phyloP scores from a whole-genome alignment of 495 filamentous ascomycete genomes.

The Neurospora sp. region DNA sequence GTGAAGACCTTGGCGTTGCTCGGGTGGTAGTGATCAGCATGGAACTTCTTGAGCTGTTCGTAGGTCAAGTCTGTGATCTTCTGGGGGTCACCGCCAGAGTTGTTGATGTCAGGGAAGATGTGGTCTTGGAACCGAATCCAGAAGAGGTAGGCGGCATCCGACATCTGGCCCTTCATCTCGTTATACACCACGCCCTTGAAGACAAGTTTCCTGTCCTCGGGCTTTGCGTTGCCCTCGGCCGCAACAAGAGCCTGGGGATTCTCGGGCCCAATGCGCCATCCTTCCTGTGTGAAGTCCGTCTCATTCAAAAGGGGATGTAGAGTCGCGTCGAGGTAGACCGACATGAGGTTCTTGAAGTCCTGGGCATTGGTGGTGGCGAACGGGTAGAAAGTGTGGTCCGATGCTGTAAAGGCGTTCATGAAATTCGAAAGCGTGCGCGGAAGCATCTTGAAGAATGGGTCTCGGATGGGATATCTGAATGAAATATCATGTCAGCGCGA shows the following conservation, averaged over 20 bases:
- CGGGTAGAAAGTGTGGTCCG: conserved; percentile 95
- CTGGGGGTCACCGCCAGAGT: conserved; percentile 90
- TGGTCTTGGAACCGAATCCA: conserved; percentile 91
- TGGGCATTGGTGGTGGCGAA: conserved; percentile 96
- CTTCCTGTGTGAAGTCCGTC: conserved; percentile 92
- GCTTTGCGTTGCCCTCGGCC: conserved; percentile 28
- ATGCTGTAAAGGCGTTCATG: conserved; percentile 97
- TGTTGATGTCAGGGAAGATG: conserved; percentile 85
- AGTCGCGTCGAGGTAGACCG: conserved; percentile 93
- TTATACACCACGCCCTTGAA: conserved; percentile 99
- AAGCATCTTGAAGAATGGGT: conserved; percentile 99
- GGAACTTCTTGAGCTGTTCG: conserved; percentile 74
- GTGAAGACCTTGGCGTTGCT: conserved; percentile 93
- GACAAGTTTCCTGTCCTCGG: conserved; percentile 52
- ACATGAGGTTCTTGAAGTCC: conserved; percentile 91
- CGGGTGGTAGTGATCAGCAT: conserved; percentile 86
- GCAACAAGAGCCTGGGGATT: conserved; percentile 52
- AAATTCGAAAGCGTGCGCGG: conserved; percentile 95
- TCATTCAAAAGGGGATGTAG: conserved; percentile 77
- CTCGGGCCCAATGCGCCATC: conserved; percentile 90
- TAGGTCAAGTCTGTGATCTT: conserved; percentile 94
- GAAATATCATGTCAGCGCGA: conserved; percentile 15
- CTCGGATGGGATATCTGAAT: conserved; percentile 78
- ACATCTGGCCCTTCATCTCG: conserved; percentile 99
- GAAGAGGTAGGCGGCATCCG: conserved; percentile 89